Percentiles rank a stretch among this genome's conserved stretches.
phyloP scores from a whole-genome alignment of 805 yeast species.

The Suhomyces faveliae region DNA sequence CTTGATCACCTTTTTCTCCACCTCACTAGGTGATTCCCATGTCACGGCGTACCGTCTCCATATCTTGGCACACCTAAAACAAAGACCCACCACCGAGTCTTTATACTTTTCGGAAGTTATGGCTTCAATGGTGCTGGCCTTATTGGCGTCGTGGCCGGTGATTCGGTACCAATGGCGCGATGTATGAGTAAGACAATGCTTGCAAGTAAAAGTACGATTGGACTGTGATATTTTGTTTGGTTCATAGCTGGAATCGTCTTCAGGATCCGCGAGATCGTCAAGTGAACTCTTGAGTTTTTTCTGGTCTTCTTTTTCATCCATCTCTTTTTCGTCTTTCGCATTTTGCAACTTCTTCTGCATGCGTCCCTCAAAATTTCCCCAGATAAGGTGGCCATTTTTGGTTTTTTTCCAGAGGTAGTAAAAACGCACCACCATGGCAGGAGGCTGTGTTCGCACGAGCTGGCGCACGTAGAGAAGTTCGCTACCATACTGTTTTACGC shows the following conservation, averaged over 20 bases:
- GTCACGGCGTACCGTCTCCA: conserved; percentile 88
- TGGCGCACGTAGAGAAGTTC: conserved; percentile 73
- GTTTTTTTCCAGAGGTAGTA: conserved; percentile 94
- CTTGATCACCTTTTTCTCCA: conserved; percentile 46
- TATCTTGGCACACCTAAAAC: conserved; percentile 81
- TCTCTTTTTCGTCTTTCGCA: conserved; percentile 17
- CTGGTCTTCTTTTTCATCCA: conserved; percentile 8
- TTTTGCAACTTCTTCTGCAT: conserved; percentile 54
- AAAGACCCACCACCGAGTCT: conserved; percentile 56
- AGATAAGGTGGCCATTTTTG: conserved; percentile 64
- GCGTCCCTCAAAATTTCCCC: conserved; percentile 82
- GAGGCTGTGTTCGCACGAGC: conserved; percentile 69
- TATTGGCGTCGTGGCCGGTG: conserved; percentile 54
- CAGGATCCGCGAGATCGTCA: conserved; percentile 59
- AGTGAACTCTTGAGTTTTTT: conserved; percentile 7
- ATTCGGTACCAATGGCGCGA: conserved; percentile 69
- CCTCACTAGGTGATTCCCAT: conserved; percentile 80
- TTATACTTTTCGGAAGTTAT: conserved; percentile 6
- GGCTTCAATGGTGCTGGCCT: conserved; percentile 18
- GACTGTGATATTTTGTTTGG: conserved; percentile 43
- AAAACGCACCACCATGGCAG: conserved; percentile 78
- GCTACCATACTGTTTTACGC: conserved; percentile 69
- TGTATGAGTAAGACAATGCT: conserved; percentile 60
- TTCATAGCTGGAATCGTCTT: conserved; percentile 73
- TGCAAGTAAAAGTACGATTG: conserved; percentile 55